phyloP scores from a whole-genome alignment of 768 basidiomycete species.

The Suillus paluster region DNA sequence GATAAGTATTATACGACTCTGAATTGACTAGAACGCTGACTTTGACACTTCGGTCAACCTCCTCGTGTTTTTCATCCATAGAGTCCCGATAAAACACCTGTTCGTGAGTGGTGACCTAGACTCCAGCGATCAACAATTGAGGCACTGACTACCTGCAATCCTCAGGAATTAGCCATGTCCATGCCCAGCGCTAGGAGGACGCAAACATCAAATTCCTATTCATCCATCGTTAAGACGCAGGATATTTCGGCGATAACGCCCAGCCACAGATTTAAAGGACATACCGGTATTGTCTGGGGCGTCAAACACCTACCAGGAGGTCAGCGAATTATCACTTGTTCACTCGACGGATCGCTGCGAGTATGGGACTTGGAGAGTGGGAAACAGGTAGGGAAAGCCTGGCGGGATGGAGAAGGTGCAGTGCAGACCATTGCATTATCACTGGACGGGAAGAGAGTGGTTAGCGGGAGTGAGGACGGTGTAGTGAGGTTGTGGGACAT shows the following conservation, averaged over 20 bases:
- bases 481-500: neutral
- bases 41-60: no score
- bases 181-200: neutral
- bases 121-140: neutral
- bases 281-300: neutral
- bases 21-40: no score
- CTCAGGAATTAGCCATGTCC: neutral
- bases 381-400: neutral
- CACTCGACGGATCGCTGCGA: neutral
- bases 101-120: neutral
- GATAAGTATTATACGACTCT: no score
- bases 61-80: neutral
- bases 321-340: neutral
- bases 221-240: no score
- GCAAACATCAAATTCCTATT: no score
- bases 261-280: neutral
- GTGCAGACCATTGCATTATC: neutral
- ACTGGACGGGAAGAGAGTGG: neutral
- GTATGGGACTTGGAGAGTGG: neutral
- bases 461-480: neutral
- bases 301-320: neutral
- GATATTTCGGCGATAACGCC: no score
- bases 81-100: neutral
- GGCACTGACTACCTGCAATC: neutral
- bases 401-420: neutral